phyloP scores from a whole-genome alignment of 2,329 filamentous ascomycete genomes.

The Xylaria sp. region DNA sequence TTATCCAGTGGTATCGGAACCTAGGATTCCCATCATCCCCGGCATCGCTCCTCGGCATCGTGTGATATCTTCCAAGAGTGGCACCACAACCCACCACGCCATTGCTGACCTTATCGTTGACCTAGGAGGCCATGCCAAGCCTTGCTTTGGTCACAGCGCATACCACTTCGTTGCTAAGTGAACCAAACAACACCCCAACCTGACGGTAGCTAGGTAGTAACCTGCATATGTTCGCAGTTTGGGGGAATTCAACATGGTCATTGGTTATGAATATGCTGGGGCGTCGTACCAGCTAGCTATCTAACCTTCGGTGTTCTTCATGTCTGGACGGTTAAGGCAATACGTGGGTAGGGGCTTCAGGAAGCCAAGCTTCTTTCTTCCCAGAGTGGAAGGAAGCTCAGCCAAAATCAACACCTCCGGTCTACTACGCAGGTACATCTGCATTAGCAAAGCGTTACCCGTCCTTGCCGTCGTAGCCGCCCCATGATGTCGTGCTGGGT shows the following conservation, averaged over 20 bases:
- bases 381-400: constrained; percentile 8
- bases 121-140: constrained; percentile 12
- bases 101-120: constrained; percentile 19
- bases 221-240: too few relatives aligned
- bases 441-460: too few relatives aligned
- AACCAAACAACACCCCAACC: constrained; percentile 14
- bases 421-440: too few relatives aligned
- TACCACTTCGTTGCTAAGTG: constrained; percentile 1
- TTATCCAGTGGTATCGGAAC: constrained; percentile 13
- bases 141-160: constrained; percentile 13
- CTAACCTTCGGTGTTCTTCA: constrained; percentile 1
- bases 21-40: constrained; percentile 12
- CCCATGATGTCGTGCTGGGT: too few relatives aligned
- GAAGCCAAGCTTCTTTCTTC: constrained; percentile 12
- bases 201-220: background rate
- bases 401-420: background rate
- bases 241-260: background rate
- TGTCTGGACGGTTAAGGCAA: background rate
- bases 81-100: constrained; percentile 21
- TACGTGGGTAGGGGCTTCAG: constrained; percentile 21
- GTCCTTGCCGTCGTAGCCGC: too few relatives aligned
- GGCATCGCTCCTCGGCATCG: constrained; percentile 13
- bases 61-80: constrained; percentile 16
- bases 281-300: constrained; percentile 1
- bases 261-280: background rate